These are phyloP conservation scores for Cucurbita maxima DNA, from an alignment of 306 rosid species.

Conservation along the genomic window DNA sequence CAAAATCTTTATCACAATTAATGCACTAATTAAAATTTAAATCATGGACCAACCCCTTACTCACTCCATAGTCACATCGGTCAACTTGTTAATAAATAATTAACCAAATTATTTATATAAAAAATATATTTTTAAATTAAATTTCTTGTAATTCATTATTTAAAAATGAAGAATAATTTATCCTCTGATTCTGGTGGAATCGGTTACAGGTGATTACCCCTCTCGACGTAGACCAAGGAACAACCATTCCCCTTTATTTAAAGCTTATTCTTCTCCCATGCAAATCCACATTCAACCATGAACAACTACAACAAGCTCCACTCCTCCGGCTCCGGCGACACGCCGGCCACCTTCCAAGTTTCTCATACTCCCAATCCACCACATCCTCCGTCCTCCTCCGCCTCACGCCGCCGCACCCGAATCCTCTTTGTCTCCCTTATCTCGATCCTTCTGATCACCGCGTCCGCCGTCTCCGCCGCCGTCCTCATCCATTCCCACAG, in stretches of 20 bases:
- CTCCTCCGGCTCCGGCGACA: neutral
- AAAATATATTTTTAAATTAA: no score
- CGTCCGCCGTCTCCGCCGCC: neutral
- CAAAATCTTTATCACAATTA: neutral
- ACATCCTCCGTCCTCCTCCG: neutral
- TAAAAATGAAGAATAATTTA: no score
- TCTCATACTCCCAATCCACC: neutral
- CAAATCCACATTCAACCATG: neutral
- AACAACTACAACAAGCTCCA: slow-evolving; percentile 1
- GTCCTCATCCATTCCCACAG: neutral
- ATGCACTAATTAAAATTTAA: neutral
- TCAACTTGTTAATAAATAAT: neutral
- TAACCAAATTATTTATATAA: neutral
- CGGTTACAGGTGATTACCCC: neutral
- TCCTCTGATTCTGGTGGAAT: neutral
- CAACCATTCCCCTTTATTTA: neutral
- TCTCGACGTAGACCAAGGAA: neutral
- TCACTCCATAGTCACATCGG: neutral
- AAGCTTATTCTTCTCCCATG: neutral
- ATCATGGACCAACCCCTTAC: neutral
- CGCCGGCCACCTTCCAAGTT: neutral
- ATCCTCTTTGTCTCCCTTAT: neutral
- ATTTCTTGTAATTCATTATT: no score
- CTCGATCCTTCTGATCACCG: neutral
- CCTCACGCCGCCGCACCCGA: neutral